phyloP scores from a whole-genome alignment of 805 yeast genomes.

The Zygosaccharomyces lentus region DNA sequence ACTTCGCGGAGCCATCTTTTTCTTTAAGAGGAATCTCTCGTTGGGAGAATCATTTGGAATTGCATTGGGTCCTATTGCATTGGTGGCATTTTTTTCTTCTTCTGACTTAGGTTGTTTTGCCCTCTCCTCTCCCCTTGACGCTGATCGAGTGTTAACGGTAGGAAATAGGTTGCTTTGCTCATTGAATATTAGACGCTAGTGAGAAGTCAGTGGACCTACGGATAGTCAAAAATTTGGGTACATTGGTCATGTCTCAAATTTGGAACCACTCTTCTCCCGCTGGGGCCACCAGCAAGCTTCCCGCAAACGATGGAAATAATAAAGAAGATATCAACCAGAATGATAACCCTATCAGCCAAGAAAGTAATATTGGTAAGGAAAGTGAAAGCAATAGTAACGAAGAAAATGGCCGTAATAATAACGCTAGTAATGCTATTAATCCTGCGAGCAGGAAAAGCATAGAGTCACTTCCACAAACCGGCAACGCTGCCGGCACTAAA shows the following conservation, averaged over 20 bases:
- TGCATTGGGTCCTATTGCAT: background rate
- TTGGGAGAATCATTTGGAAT: background rate
- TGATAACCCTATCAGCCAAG: background rate
- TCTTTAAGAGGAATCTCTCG: background rate
- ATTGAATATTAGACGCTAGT: background rate
- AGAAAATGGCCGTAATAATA: background rate
- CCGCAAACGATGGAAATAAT: background rate
- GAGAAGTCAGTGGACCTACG: background rate
- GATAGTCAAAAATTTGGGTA: background rate
- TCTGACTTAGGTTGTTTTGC: slow-evolving; percentile 2
- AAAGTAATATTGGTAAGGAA: background rate
- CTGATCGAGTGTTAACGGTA: slow-evolving; percentile 6
- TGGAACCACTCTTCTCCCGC: slow-evolving; percentile 17
- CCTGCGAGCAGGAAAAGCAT: slow-evolving; percentile 4
- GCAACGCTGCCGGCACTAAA: slow-evolving; percentile 33
- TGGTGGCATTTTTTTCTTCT: background rate
- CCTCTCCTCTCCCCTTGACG: slow-evolving; percentile 4
- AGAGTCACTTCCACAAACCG: slow-evolving; percentile 26
- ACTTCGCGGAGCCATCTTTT: background rate
- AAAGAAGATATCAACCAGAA: background rate
- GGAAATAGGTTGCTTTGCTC: background rate
- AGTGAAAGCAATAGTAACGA: background rate
- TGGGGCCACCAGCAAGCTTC: slow-evolving; percentile 5
- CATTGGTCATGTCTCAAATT: slow-evolving; percentile 11
- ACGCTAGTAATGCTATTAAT: slow-evolving; percentile 1